Conservation (phyloP, 805 yeast species). For the Citeromyces matritensis region DNA sequence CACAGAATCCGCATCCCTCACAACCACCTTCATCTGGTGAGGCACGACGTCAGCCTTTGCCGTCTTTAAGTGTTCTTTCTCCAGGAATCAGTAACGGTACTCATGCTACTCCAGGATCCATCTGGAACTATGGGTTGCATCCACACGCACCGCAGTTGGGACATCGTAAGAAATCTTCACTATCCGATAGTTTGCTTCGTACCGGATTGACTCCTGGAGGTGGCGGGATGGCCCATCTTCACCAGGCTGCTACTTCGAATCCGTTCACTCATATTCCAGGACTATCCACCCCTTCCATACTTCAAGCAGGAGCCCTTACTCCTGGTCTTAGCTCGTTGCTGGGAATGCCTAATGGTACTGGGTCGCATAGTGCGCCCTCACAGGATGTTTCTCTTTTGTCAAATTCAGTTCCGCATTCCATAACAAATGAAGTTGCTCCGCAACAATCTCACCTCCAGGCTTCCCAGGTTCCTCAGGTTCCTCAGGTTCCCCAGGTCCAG, state of each 20-base stretch:
- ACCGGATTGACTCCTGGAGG: too few species aligned
- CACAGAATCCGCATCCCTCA: not conserved
- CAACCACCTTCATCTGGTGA: slow-evolving; percentile 37
- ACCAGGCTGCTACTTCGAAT: too few species aligned
- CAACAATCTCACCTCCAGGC: slow-evolving; percentile 13
- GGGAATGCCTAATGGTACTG: not conserved
- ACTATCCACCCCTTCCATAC: too few species aligned
- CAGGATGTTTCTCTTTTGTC: slow-evolving; percentile 3
- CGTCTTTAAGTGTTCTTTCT: slow-evolving; percentile 28
- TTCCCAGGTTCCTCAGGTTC: slow-evolving; percentile 9
- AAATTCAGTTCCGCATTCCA: slow-evolving; percentile 5
- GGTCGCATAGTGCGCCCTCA: not conserved
- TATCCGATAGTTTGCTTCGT: too few species aligned
- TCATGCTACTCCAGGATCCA: slow-evolving; percentile 36
- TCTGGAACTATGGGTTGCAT: too few species aligned
- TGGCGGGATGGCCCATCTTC: too few species aligned
- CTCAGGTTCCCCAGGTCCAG: not conserved
- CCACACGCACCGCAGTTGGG: too few species aligned
- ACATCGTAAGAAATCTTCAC: too few species aligned
- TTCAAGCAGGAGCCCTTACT: not conserved
- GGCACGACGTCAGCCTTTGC: slow-evolving; percentile 21
- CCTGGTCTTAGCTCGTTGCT: not conserved
- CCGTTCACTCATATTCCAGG: too few species aligned
- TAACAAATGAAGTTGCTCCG: slow-evolving; percentile 16
- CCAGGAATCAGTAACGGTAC: slow-evolving; percentile 24